Base-by-base conservation (phyloP, 2,329 filamentous ascomycete species). In the Pleomassaria siparia region DNA sequence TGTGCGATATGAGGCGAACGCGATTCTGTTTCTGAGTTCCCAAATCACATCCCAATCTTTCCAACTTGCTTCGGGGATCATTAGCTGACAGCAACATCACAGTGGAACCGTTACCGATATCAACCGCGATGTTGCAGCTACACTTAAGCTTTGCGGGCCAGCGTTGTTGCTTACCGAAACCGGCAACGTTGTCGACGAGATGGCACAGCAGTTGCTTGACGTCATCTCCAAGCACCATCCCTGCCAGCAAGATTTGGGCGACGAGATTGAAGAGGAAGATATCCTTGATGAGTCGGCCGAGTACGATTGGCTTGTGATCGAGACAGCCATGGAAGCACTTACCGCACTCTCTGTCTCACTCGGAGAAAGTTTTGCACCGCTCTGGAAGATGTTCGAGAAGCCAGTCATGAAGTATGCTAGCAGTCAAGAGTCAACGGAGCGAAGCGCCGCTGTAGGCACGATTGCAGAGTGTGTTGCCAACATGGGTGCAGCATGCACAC, bases 341-440 rank as follows among this genome's bases (percentile, higher is more conserved):
- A 89, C 90, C 43, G 90, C 89, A 29, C 82, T 97, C 32, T 86
- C 91, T 16, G 83, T 84, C 39, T 90, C 90, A 25, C 84, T 97
- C 12, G 94, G 94, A 30, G 72, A 81, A 18, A 84, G 85, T 59
- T 97, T 96, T 63, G 80, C 81, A 46, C 87, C 96, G 76, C 79
- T 96, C 53, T 97, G 91, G 90, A 95, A 95, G 79, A 85, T 95
- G 62, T 96, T 96, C 59, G 89, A 96, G 78, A 92, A 94, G 80
- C 88, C 88, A 29, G 81, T 97, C 59, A 77, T 96, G 67, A 92
- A 89, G 75, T 94, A 91, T 63, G 87, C 90, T 43, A 88, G 87
- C 69, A 92, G 90, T 53, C 86, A 87, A 56, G 91, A 96, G 72
- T 80, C 87, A 40, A 85, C 90, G 29, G 92, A 97, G 78, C 88